Percentiles rank a stretch among this genome's conserved stretches.
Conservation (phyloP, 2,329 filamentous ascomycete genomes). For the Aspergillus amoenus region DNA sequence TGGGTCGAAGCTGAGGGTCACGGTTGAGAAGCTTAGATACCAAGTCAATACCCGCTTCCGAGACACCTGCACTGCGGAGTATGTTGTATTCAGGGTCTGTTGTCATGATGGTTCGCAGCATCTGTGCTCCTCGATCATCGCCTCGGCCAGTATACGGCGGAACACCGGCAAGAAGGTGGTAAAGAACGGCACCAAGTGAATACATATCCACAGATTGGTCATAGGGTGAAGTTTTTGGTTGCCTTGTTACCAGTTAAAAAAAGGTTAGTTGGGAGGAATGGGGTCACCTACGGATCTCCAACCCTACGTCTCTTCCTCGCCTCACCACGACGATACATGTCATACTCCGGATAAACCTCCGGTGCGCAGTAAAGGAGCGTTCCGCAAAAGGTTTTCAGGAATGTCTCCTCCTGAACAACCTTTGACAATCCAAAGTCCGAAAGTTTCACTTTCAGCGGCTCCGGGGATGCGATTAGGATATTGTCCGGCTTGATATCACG, state of each 20-base stretch:
- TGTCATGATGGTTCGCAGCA: conserved; percentile 81
- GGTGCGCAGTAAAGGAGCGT: conserved; percentile 94
- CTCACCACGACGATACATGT: conserved; percentile 60
- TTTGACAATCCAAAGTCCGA: conserved; percentile 98
- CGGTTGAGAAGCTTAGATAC: conserved; percentile 75
- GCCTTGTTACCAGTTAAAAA: conserved; percentile 35
- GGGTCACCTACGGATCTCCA: conserved; percentile 43
- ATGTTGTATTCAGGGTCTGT: conserved; percentile 66
- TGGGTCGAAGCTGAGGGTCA: conserved; percentile 75
- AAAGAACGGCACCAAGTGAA: conserved; percentile 92
- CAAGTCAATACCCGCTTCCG: conserved; percentile 69
- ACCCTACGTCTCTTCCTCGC: conserved; percentile 64
- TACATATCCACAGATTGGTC: conserved; percentile 92
- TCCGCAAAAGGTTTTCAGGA: conserved; percentile 93
- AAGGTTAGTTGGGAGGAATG: not conserved
- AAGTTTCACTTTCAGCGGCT: conserved; percentile 80
- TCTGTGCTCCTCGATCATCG: conserved; percentile 73
- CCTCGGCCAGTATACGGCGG: conserved; percentile 79
- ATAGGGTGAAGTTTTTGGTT: conserved; percentile 63
- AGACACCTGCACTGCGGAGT: conserved; percentile 60
- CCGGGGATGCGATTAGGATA: conserved; percentile 73
- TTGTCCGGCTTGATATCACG: conserved; percentile 99
- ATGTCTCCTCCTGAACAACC: conserved; percentile 87
- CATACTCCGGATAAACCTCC: conserved; percentile 86
- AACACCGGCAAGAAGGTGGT: conserved; percentile 74